Evolutionary conservation across 2,329 filamentous ascomycete genomes (phyloP), one percentile per base, ranked within the genome.

Genomic region (Exophiala aquamarina): DNA sequence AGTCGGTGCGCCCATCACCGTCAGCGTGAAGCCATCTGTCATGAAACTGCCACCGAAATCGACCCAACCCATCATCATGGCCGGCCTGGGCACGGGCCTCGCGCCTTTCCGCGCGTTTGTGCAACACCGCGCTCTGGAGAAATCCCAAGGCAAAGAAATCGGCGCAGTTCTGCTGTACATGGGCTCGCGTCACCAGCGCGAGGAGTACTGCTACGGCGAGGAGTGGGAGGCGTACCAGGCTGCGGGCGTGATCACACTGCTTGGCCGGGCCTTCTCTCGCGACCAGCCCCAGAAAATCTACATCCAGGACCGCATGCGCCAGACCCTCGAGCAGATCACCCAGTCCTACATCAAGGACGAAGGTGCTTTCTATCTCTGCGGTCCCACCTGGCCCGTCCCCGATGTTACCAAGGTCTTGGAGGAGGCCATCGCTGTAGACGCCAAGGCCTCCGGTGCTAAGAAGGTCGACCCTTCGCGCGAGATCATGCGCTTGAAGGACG

Each of bases 101-200:
- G 93, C 93, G 1, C 93, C 93, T n/a, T 98, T 98, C 89, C 89
- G 93, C 57, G 93, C 93, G 50, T 98, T 98, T 65, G 87, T 97
- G 37, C 93, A 98, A 73, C 93, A 98, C 74, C 92, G 93, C 48
- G 93, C 93, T 40, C 90, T 94, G 82, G 92, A 98, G 68, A 95
- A 95, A 75, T 85, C 89, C n/a, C 89, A 94, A 68, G 93, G 93
- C 69, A 91, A 95, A 75, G 84, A 93, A 49, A 95, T 98, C 59
- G 93, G 93, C 44, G 76, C 89, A 34, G 93, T 97, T 54, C 81
- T 98, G 43, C 75, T 98, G 50, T 98, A 97, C 78, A 92, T 98
- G 76, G 93, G 93, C 55, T 92, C 90, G 14, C 91, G 93, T 43
- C 91, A 96, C 78, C 90, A 96, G 76, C 89, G 91, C 57, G 93